These are phyloP conservation scores for Colletotrichum siamense DNA, from an alignment of 2,329 filamentous ascomycete species.

Conservation along the genomic window DNA sequence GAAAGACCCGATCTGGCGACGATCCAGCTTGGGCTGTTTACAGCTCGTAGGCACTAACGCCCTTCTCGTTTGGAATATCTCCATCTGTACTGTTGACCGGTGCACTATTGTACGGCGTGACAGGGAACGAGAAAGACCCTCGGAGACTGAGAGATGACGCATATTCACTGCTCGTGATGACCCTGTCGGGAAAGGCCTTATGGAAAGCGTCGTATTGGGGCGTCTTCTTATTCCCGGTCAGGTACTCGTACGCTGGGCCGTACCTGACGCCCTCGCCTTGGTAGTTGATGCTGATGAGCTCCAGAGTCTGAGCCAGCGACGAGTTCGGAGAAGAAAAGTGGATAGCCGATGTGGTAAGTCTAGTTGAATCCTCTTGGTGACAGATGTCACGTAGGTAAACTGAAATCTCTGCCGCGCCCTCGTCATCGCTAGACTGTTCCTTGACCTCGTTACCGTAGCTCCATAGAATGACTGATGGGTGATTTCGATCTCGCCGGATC, in stretches of 20 bases:
- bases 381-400: neutral
- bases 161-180: slow-evolving; percentile 33
- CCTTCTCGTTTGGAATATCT: slow-evolving; percentile 32
- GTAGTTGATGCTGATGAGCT: neutral
- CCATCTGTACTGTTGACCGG: slow-evolving; percentile 35
- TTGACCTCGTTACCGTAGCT: neutral
- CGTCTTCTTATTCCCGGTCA: neutral
- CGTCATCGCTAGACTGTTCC: neutral
- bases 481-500: neutral
- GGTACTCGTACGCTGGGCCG: neutral
- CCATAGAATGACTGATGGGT: neutral
- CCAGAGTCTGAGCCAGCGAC: neutral
- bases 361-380: neutral
- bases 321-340: neutral
- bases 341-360: neutral
- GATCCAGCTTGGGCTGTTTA: slow-evolving; percentile 52
- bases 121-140: slow-evolving; percentile 58
- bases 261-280: neutral
- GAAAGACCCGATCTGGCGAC: slow-evolving; percentile 59
- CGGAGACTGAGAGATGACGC: slow-evolving; percentile 53
- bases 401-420: neutral
- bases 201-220: neutral
- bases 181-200: neutral
- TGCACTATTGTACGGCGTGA: slow-evolving; percentile 42
- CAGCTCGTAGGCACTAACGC: slow-evolving; percentile 57